These are phyloP conservation scores for Pholiota conissans DNA, from an alignment of 768 basidiomycete genomes.

Conservation along the genomic window DNA sequence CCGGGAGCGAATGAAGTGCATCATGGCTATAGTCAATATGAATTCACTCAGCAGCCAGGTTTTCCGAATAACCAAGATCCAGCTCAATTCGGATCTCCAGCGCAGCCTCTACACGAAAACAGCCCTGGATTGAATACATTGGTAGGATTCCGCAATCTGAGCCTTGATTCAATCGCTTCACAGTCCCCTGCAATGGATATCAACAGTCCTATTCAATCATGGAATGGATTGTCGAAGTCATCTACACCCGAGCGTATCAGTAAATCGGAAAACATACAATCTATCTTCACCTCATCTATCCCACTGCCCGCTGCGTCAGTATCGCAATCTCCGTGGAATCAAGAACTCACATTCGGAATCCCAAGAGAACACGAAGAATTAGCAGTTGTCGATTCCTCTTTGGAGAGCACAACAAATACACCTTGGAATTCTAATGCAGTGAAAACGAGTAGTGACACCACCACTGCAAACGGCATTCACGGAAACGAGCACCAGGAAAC, in stretches of 20 bases:
- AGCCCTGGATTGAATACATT: not conserved
- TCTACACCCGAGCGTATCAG: not conserved
- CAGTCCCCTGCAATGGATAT: constrained; percentile 5
- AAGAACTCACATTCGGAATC: not conserved
- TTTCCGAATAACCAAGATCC: constrained; percentile 15
- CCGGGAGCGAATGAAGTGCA: constrained; percentile 7
- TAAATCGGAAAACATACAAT: not conserved
- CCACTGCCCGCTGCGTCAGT: not conserved
- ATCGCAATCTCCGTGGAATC: not conserved
- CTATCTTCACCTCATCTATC: not conserved
- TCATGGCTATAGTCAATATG: constrained; percentile 10
- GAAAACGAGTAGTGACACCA: not conserved
- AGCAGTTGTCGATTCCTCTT: not conserved
- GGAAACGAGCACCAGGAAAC: not conserved
- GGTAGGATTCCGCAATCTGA: constrained; percentile 11
- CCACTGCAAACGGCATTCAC: not conserved
- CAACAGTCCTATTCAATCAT: constrained; percentile 9
- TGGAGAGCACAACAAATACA: not conserved
- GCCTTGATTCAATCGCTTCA: constrained; percentile 7
- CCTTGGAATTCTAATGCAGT: not conserved
- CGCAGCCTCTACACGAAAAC: constrained; percentile 11
- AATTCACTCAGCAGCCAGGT: constrained; percentile 10
- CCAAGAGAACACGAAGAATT: not conserved
- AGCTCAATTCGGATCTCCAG: constrained; percentile 13
- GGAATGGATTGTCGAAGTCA: constrained; percentile 10